Conservation (phyloP, 2,329 filamentous ascomycete genomes). For the Didymella pomorum region DNA sequence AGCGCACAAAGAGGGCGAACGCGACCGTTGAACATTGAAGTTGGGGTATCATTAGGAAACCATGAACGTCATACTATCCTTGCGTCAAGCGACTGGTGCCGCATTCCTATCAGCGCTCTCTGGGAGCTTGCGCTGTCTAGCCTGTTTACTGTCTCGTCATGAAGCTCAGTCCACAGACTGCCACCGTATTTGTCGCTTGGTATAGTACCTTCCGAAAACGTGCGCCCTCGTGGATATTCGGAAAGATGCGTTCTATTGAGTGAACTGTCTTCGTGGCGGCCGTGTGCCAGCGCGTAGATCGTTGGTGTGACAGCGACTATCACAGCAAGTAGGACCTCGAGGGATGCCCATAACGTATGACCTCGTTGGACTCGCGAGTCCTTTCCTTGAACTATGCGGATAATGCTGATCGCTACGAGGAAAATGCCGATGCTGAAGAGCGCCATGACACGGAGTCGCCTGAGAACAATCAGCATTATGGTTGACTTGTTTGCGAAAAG, state of each 20-base stretch:
- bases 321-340: conserved; percentile 26
- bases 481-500: neutral
- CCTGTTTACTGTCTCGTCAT: conserved; percentile 14
- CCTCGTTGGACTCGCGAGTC: conserved; percentile 22
- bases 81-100: conserved; percentile 16
- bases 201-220: conserved; percentile 4
- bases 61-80: conserved; percentile 8
- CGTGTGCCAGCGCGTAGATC: conserved; percentile 27
- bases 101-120: conserved; percentile 16
- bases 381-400: conserved; percentile 26
- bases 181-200: conserved; percentile 12
- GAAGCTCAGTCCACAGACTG: conserved; percentile 23
- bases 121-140: conserved; percentile 22
- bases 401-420: conserved; percentile 27
- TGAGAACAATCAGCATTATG: neutral
- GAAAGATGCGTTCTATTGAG: conserved; percentile 22
- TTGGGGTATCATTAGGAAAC: neutral
- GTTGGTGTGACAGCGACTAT: conserved; percentile 31
- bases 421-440: conserved; percentile 31
- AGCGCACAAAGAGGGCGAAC: neutral
- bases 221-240: conserved; percentile 15
- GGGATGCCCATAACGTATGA: conserved; percentile 28
- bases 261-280: conserved; percentile 19
- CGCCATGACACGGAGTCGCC: conserved; percentile 26
- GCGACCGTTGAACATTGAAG: neutral